Evolutionary conservation across 192 early-diverging fungal genomes (phyloP).

Genomic region (Umbelopsis isabellina): DNA sequence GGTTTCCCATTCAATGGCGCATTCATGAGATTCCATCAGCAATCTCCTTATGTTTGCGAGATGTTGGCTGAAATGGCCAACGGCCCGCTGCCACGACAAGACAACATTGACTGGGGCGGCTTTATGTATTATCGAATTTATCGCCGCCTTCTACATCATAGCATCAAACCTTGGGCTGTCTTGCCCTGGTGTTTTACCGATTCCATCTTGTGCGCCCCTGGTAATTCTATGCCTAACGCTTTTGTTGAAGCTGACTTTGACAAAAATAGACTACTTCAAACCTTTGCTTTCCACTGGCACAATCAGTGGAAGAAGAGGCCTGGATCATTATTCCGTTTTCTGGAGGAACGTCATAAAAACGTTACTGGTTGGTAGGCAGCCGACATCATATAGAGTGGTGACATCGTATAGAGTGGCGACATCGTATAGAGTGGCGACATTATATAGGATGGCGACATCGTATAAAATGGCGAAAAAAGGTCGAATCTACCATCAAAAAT

Average conservation of each 20-base stretch:
- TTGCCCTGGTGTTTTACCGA: slow-evolving; percentile 53
- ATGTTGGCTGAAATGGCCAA: slow-evolving; percentile 43
- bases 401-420: not conserved
- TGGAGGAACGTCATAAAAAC: slow-evolving; percentile 35
- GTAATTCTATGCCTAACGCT: slow-evolving; percentile 48
- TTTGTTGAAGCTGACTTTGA: slow-evolving; percentile 43
- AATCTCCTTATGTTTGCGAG: slow-evolving; percentile 51
- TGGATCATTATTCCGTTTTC: slow-evolving; percentile 43
- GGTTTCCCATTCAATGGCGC: slow-evolving; percentile 48
- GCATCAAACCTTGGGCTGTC: slow-evolving; percentile 39
- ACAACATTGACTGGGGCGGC: slow-evolving; percentile 46
- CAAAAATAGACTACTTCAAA: slow-evolving; percentile 35
- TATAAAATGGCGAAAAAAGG: not conserved
- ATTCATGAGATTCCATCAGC: slow-evolving; percentile 46
- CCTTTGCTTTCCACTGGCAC: slow-evolving; percentile 52
- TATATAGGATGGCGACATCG: too few species aligned
- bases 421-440: not conserved
- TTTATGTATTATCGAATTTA: slow-evolving; percentile 44
- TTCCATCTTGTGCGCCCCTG: slow-evolving; percentile 39
- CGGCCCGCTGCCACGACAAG: slow-evolving; percentile 37
- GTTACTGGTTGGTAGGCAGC: slow-evolving; percentile 31
- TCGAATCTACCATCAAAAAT: too few species aligned
- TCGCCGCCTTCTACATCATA: slow-evolving; percentile 42
- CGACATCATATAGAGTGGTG: not conserved
- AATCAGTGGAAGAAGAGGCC: slow-evolving; percentile 50